A percentile compares a stretch with the other conserved stretches of the same genome.
phyloP scores from a whole-genome alignment of 2,329 filamentous ascomycete species.

The Penicillium fuscoglaucum region DNA sequence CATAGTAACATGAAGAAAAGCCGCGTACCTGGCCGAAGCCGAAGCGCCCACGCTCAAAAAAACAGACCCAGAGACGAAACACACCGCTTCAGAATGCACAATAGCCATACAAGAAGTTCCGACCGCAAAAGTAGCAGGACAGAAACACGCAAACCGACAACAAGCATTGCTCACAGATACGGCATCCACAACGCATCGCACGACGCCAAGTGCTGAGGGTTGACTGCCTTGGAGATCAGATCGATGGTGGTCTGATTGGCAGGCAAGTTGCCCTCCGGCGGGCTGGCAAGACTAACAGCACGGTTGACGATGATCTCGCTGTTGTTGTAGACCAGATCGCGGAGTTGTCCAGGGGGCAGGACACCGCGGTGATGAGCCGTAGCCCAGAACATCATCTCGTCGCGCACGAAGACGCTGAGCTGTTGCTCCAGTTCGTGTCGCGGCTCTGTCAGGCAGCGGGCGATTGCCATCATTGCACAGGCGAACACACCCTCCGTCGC shows the following conservation, averaged over 20 bases:
- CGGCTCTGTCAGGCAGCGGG: slow-evolving; percentile 86
- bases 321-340: slow-evolving; percentile 80
- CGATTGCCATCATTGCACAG: slow-evolving; percentile 94
- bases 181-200: slow-evolving; percentile 97
- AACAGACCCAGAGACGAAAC: slow-evolving; percentile 16
- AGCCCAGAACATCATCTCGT: slow-evolving; percentile 98
- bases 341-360: slow-evolving; percentile 67
- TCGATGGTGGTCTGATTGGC: slow-evolving; percentile 98
- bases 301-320: slow-evolving; percentile 90
- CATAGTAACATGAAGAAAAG: slow-evolving; percentile 15
- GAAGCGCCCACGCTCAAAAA: slow-evolving; percentile 29
- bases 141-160: slow-evolving; percentile 16
- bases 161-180: slow-evolving; percentile 62
- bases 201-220: slow-evolving; percentile 82
- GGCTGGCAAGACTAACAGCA: slow-evolving; percentile 78
- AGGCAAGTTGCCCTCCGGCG: slow-evolving; percentile 74
- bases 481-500: slow-evolving; percentile 95
- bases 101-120: slow-evolving; percentile 13
- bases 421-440: slow-evolving; percentile 84
- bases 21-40: slow-evolving; percentile 18
- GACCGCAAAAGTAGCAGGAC: slow-evolving; percentile 11
- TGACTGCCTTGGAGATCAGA: slow-evolving; percentile 85
- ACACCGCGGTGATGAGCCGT: slow-evolving; percentile 70
- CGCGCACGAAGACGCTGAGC: slow-evolving; percentile 88
- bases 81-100: slow-evolving; percentile 13